These are phyloP conservation scores for Fistulinella prunicolor DNA, from an alignment of 768 basidiomycete genomes.

Conservation along the genomic window DNA sequence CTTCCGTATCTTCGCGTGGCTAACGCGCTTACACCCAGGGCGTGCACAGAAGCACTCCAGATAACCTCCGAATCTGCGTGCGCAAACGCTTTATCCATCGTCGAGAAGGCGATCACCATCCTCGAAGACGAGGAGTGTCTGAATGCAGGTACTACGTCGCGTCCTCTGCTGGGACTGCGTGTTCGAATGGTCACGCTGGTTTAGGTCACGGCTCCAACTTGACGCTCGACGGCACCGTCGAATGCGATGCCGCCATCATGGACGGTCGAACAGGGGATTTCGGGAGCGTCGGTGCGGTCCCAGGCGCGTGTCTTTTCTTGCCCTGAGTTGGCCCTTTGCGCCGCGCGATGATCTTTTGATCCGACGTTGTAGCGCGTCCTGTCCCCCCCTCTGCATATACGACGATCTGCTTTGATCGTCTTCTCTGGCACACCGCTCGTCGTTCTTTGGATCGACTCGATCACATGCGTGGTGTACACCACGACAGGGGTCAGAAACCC, in stretches of 20 bases:
- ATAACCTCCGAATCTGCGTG: slow-evolving; percentile 9
- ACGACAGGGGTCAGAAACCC: slow-evolving; percentile 65
- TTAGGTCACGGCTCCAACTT: slow-evolving; percentile 77
- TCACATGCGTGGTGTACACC: background rate
- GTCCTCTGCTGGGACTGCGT: no score
- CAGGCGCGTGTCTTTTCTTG: slow-evolving; percentile 42
- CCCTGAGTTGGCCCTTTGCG: background rate
- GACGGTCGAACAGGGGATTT: slow-evolving; percentile 47
- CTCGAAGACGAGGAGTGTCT: slow-evolving; percentile 67
- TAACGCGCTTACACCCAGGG: slow-evolving; percentile 35
- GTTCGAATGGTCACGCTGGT: no score
- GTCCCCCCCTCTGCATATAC: no score
- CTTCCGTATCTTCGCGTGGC: no score
- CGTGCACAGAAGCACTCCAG: slow-evolving; percentile 46
- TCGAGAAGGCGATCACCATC: slow-evolving; percentile 50
- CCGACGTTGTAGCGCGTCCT: no score
- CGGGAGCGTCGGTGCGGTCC: slow-evolving; percentile 71
- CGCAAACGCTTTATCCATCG: slow-evolving; percentile 40
- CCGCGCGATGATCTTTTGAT: background rate
- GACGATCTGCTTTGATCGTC: background rate
- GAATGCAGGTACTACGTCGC: slow-evolving; percentile 64
- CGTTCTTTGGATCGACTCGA: no score
- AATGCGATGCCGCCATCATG: slow-evolving; percentile 83
- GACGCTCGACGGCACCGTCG: slow-evolving; percentile 68
- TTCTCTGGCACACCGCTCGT: no score